Base-by-base conservation (phyloP, 2,329 filamentous ascomycete species). In the Zymoseptoria tritici region DNA sequence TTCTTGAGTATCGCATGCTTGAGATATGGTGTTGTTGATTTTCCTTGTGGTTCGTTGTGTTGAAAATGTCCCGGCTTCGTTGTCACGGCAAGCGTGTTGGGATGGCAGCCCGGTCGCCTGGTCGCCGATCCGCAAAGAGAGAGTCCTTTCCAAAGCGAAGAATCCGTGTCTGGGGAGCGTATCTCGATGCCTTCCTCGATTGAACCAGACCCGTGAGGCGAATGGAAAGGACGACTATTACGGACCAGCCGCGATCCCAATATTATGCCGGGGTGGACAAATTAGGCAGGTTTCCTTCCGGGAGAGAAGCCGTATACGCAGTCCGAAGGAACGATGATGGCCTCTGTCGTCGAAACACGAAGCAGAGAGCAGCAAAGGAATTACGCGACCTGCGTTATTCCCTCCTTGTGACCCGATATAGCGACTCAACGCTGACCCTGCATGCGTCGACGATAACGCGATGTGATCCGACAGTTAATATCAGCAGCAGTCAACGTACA, bases 1-100 rank as follows among this genome's bases (percentile, higher is more conserved):
- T 7, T 29, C 21, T 55, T 26, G 24, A 52, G 58, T 58, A 24
- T 49, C 58, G 61, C 61, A 62, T 62, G 26, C 26, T 29, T 29
- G 26, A 9, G 21, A n/a, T 62, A 49, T 13, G 22, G 11, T 31
- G 16, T 57, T 19, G 26, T 31, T 46, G 26, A 55, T 42, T 16
- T 46, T 29, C 26, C 26, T 29, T 29, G 8, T 29, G 26, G 26
- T 29, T 29, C 9, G 26, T 29, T 29, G 8, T 29, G 21, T 50
- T 50, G 49, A 50, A 50, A 50, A 21, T 50, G 26, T 9, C 26
- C 26, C 26, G 26, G 26, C 26, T 29, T 29, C 26, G 26, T 29
- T 29, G 26, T 29, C 26, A 29, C 26, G 26, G 26, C 26, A 29
- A 29, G 26, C 26, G 26, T 29, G 8, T 9, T 29, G 7, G 26